Percentiles rank a stretch among this genome's conserved stretches.
These are phyloP conservation scores for Aegilops umbellulata DNA, from an alignment of 176 grass and related monocot species.

Conservation along the genomic window DNA sequence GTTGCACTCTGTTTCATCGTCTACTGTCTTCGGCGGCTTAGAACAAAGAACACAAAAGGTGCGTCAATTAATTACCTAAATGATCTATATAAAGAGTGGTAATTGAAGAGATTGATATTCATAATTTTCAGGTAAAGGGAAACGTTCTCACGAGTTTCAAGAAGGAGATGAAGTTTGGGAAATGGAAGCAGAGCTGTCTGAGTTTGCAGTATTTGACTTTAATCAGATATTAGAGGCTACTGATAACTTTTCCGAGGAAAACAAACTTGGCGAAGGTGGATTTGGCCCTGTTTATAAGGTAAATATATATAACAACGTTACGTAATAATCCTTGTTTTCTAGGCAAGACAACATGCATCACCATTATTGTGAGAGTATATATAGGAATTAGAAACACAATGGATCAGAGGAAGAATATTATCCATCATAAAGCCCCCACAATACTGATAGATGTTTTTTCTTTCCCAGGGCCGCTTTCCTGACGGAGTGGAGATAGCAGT, in stretches of 20 bases:
- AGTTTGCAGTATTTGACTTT: slow-evolving; percentile 5
- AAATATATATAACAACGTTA: neutral
- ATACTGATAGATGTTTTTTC: too few relatives aligned
- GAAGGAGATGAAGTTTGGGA: slow-evolving; percentile 7
- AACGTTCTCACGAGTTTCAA: neutral
- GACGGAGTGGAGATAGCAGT: neutral
- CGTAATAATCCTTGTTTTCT: neutral
- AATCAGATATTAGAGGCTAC: slow-evolving; percentile 8
- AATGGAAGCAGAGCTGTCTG: neutral
- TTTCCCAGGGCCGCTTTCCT: neutral
- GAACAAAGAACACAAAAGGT: neutral
- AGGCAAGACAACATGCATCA: neutral
- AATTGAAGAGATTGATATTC: neutral
- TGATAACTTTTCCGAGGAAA: neutral
- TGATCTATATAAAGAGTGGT: neutral
- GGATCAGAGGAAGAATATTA: too few relatives aligned
- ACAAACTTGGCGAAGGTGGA: slow-evolving; percentile 8
- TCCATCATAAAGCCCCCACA: too few relatives aligned
- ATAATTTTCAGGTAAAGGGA: neutral
- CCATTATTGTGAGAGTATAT: too few relatives aligned
- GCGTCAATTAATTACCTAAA: neutral
- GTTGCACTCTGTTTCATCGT: neutral
- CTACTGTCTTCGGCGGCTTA: neutral
- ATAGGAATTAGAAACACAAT: too few relatives aligned
- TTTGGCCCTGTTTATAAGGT: slow-evolving; percentile 20